These are phyloP conservation scores for Quercus lobata DNA, from an alignment of 331 rosid species.

Conservation along the genomic window DNA sequence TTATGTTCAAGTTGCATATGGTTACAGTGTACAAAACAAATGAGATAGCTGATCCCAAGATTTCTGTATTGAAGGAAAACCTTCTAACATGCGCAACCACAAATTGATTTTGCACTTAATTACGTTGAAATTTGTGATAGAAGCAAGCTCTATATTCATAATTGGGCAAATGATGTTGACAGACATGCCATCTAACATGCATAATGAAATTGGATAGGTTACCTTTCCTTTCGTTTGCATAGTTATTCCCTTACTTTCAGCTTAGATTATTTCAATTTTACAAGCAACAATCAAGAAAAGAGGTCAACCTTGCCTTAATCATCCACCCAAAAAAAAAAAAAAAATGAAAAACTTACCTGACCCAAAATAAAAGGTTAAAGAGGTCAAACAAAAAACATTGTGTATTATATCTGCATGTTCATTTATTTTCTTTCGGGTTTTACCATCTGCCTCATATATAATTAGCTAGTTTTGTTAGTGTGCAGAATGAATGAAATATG, in stretches of 20 bases:
- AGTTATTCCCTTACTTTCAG: no score
- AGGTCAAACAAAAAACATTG: no score
- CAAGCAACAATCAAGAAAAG: no score
- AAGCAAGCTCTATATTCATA: constrained; percentile 15
- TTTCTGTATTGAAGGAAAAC: not conserved
- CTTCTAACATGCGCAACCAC: not conserved
- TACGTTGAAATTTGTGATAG: constrained; percentile 2
- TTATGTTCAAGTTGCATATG: no score
- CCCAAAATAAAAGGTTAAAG: no score
- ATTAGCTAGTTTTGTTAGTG: not conserved
- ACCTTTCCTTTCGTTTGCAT: not conserved
- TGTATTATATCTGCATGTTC: no score
- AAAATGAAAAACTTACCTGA: no score
- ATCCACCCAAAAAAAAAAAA: no score
- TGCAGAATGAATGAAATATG: not conserved
- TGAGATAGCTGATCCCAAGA: not conserved
- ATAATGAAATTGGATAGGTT: not conserved
- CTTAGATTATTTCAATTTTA: no score
- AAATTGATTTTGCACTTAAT: not conserved
- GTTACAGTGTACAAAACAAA: not conserved
- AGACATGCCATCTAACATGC: not conserved
- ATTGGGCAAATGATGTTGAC: not conserved
- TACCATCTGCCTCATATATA: no score
- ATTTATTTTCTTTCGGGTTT: no score
- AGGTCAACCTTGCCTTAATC: no score